Conservation (phyloP, 176 grass and related monocot genomes). For the Aegilops tauschii region DNA sequence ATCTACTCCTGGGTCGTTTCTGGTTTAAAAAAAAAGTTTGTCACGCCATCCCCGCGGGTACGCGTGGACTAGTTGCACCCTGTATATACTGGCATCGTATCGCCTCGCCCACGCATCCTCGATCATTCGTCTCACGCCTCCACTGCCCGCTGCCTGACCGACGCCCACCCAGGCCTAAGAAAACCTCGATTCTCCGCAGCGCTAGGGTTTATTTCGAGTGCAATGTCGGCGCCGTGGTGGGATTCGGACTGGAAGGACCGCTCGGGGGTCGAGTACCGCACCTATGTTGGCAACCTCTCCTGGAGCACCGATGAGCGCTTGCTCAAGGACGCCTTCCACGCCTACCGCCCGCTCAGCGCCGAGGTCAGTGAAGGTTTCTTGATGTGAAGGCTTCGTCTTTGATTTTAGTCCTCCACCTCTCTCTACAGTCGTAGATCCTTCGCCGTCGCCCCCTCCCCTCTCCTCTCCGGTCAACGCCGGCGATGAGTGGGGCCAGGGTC, state of each 20-base stretch:
- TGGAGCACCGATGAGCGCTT: constrained; percentile 48
- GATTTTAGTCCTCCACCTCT: not conserved
- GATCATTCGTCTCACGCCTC: not conserved
- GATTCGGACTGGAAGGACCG: not conserved
- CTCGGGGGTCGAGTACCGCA: not conserved
- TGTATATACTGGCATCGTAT: not conserved
- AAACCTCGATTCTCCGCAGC: not conserved
- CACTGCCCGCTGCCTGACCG: too few relatives aligned
- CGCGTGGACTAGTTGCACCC: too few relatives aligned
- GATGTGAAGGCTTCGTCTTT: not conserved
- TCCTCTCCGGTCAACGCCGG: too few relatives aligned
- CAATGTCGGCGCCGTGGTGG: constrained; percentile 32
- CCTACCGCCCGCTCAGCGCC: constrained; percentile 38
- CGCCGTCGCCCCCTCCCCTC: too few relatives aligned
- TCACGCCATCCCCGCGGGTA: too few relatives aligned
- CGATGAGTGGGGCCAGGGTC: too few relatives aligned
- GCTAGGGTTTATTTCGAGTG: not conserved
- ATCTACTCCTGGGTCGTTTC: too few relatives aligned
- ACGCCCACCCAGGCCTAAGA: too few relatives aligned
- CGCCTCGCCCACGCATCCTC: not conserved
- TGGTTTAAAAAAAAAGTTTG: too few relatives aligned
- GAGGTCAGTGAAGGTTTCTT: constrained; percentile 19
- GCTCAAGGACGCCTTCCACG: constrained; percentile 53
- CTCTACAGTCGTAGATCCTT: too few relatives aligned
- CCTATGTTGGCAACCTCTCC: constrained; percentile 50